phyloP scores from a whole-genome alignment of 352 stramenopile genomes.

The Globisporangium cederbergense region DNA sequence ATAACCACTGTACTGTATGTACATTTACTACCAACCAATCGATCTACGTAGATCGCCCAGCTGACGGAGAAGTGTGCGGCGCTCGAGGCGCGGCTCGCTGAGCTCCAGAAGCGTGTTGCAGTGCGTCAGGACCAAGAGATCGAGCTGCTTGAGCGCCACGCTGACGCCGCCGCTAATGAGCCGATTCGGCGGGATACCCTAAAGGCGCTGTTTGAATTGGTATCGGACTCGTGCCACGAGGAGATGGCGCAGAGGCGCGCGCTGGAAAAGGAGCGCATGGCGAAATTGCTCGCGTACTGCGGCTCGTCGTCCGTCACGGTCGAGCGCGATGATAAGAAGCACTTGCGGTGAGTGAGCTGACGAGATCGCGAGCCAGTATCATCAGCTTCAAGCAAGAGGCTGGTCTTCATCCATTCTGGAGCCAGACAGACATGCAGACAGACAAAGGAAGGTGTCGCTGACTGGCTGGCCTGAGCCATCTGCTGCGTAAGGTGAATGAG shows the following conservation, averaged over 20 bases:
- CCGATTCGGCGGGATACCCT: conserved; percentile 20
- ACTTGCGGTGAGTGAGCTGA: conserved; percentile 8
- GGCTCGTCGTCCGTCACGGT: conserved; percentile 61
- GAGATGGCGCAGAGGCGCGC: conserved; percentile 26
- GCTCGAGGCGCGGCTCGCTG: conserved; percentile 34
- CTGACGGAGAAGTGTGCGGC: conserved; percentile 35
- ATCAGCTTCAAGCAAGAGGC: too few species aligned
- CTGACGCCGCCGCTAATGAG: conserved; percentile 19
- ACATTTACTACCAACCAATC: neutral
- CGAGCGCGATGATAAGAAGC: conserved; percentile 34
- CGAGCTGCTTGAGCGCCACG: conserved; percentile 32
- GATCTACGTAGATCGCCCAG: conserved; percentile 31
- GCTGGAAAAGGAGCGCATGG: conserved; percentile 27
- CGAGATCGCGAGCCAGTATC: neutral
- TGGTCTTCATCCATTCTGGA: neutral
- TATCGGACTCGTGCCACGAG: conserved; percentile 25
- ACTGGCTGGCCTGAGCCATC: too few species aligned
- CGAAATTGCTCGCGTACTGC: conserved; percentile 55
- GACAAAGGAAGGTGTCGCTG: neutral
- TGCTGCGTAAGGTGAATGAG: neutral
- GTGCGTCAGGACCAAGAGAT: conserved; percentile 34
- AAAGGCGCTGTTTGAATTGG: conserved; percentile 22
- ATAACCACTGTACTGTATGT: neutral
- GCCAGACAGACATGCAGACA: neutral
- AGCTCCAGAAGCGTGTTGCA: conserved; percentile 25